Conservation (phyloP, 2,329 filamentous ascomycete species). For the Neofusicoccum kwambonambiense region DNA sequence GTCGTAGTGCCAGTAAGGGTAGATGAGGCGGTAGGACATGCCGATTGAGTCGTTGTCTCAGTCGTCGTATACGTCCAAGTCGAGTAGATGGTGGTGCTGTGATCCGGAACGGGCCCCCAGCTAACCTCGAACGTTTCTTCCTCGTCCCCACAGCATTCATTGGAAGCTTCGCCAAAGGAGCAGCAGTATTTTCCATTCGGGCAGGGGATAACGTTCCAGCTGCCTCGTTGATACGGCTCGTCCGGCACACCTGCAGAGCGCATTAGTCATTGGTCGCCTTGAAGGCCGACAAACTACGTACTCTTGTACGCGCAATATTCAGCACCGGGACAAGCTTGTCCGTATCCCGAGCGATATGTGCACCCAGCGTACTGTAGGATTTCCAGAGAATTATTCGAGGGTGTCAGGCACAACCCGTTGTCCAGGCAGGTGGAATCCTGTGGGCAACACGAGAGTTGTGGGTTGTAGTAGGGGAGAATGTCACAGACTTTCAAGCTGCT, state of each 20-base stretch:
- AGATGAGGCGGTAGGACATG: not conserved
- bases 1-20: not conserved
- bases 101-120: not conserved
- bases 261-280: no score
- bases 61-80: not conserved
- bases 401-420: not conserved
- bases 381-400: not conserved
- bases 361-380: not conserved
- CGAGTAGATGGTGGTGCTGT: not conserved
- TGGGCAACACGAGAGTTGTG: not conserved
- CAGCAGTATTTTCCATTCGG: not conserved
- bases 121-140: not conserved
- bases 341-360: not conserved
- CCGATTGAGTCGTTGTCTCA: slow-evolving; percentile 9
- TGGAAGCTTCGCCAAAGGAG: not conserved
- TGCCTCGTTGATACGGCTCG: not conserved
- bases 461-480: not conserved
- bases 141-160: not conserved
- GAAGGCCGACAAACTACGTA: not conserved
- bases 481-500: not conserved
- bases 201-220: not conserved
- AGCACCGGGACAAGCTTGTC: not conserved
- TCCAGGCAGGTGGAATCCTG: not conserved
- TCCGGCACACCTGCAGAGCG: not conserved
- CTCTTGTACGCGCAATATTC: not conserved